Base-by-base conservation (phyloP, 2,329 filamentous ascomycete genomes). In the Neopestalotiopsis clavispora region DNA sequence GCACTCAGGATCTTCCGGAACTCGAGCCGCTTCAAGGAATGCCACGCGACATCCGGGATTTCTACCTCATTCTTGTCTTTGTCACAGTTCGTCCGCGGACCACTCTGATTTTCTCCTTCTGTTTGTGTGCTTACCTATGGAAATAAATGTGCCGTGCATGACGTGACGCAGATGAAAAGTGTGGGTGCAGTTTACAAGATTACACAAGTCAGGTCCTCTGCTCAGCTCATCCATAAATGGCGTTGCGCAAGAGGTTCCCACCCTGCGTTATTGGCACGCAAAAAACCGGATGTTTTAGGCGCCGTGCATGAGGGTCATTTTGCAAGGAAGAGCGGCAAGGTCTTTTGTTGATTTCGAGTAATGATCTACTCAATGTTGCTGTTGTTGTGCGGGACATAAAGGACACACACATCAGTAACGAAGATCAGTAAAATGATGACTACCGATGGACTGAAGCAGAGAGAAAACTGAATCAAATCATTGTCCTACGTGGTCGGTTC, bases 161-260 rank as follows among this genome's bases (percentile, higher is more conserved):
- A 52, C 45, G 45, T 20, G 17, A 52, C 45, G 20, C 45, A 52
- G 17, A 52, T 9, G 6, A 7, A 52, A 52, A 49, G n/a, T n/a
- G 45, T n/a, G n/a, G 17, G 17, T n/a, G n/a, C 45, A 52, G 20
- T 9, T 9, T 9, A 52, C 45, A 52, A 52, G 7, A 52, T 52
- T 17, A n/a, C 17, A 7, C 17, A 20, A 9, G n/a, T 17, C 34
- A 10, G 34, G 34, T 10, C 34, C 34, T 38, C 6, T 38, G 45
- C 45, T 52, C 45, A 52, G 45, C 45, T 52, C 45, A 52, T 52
- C 45, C 45, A 52, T n/a, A 52, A 52, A n/a, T n/a, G 45, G 45
- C n/a, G 17, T 17, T 52, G 45, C 45, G 45, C 45, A 23, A 28
- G 45, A 52, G n/a, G 34, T 38, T 38, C 34, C 45, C 45, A 52